phyloP scores from a whole-genome alignment of 306 rosid species.

The Cicer arietinum region DNA sequence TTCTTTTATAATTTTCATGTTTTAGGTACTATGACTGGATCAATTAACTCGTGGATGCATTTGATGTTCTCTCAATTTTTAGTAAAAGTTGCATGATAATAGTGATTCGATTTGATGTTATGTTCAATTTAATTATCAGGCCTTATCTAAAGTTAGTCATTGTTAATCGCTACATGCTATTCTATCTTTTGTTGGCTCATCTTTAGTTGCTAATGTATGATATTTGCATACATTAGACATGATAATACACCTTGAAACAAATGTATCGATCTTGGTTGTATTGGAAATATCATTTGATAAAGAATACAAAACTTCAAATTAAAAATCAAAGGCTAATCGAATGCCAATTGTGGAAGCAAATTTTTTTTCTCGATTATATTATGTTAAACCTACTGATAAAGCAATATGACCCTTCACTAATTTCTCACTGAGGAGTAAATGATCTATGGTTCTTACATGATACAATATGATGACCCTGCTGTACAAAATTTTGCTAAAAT shows the following conservation, averaged over 20 bases:
- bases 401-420: neutral
- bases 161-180: neutral
- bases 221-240: too few species aligned
- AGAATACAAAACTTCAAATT: neutral
- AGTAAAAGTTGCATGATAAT: constrained; percentile 42
- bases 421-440: neutral
- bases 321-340: too few species aligned
- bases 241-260: too few species aligned
- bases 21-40: constrained; percentile 47
- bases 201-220: neutral
- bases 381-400: constrained; percentile 1
- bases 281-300: neutral
- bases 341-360: neutral
- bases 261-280: neutral
- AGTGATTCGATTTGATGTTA: constrained; percentile 35
- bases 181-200: neutral
- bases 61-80: constrained; percentile 39
- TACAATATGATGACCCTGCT: neutral
- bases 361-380: neutral
- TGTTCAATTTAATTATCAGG: constrained; percentile 3
- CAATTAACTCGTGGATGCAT: constrained; percentile 53
- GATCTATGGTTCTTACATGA: neutral
- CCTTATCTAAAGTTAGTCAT: neutral
- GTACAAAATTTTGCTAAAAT: constrained; percentile 25
- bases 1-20: constrained; percentile 43